Base-by-base conservation (phyloP, 805 yeast genomes). In the Yarrowia yakushimensis region DNA sequence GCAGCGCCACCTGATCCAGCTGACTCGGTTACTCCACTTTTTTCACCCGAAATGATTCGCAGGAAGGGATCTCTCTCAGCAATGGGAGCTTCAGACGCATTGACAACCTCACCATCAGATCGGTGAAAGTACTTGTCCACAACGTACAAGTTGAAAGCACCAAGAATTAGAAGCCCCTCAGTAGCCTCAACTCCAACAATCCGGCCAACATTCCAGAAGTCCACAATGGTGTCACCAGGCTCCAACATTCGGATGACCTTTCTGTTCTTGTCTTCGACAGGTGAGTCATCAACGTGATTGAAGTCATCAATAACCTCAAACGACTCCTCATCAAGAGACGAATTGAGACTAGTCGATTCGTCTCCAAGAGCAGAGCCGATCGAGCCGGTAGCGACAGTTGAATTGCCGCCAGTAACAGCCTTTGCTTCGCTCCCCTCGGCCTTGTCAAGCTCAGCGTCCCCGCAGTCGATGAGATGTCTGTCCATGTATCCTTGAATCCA, bases 111-210 rank as follows among this genome's bases (percentile, higher is more conserved):
- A 75, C 85, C 62, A 78, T 82, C 65, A 75, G 74, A 66, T 67
- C 75, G 1, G 66, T 82, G 85, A 65, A 85, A 87, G 70, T 85
- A 90, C 67, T 84, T 83, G 64, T 84, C 88, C 62, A 87, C 82
- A 67, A 89, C 74, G 68, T 90, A 91, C 9, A 88, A 67, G 68
- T 86, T 85, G 4, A 78, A 76, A 3, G 78, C 74, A 0, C 96
- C 96, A 37, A 86, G 71, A 27, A 90, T 87, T 71, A 90, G 74
- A 37, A 90, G 78, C 15, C 93, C 88, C 69, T 90, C 96, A 17
- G 81, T 76, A 1, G 91, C 84, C 30, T 85, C 88, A n/a, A 90
- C 74, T 0, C 96, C 97, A 63, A 86, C 75, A 20, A 91, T 82
- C 54, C 85, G 83, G 62, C 92, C 83, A 1, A 88, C 84, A 70